Conservation (phyloP, 306 rosid species). For the cucumber (Cucumis sativus) region Cucumber_9930_V3 NC_026655.2:3956001-3956500, state of each 20-base stretch:
- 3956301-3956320: background rate
- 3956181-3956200: background rate
- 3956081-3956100: constrained; percentile 2
- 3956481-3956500: background rate
- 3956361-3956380: background rate
- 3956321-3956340: background rate
- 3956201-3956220: background rate
- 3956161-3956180: background rate
- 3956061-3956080: background rate
- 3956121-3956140: background rate
- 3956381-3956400: background rate
- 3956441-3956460: background rate
- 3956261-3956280: background rate
- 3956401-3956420: background rate
- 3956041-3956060: background rate
- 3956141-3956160: background rate
- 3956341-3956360: background rate
- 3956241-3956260: background rate
- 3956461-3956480: background rate
- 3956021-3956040: background rate
- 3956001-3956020: background rate
- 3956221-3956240: background rate
- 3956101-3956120: background rate
- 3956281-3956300: background rate
- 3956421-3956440: background rate